Base-by-base conservation (phyloP, 345 rosid genomes). In the Jatropha curcas region DNA sequence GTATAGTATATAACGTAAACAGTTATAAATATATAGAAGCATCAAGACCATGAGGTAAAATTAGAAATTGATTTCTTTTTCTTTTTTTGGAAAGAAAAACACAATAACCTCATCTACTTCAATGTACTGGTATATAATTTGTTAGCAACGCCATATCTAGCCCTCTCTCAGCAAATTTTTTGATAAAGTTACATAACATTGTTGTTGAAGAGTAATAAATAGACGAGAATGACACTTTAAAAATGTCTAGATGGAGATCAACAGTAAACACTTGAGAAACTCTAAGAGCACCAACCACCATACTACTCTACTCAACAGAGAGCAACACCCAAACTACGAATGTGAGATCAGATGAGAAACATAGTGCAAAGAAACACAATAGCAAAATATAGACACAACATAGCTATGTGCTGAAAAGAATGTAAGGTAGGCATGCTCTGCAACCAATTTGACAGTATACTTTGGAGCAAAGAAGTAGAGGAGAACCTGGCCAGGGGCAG, bases 401-500 rank as follows among this genome's bases (percentile, higher is more conserved):
- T 16, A 45, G 19, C 19, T 46, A 46, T 7, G 20, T 16, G 51
- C 51, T 46, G 20, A 46, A 56, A 56, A 11, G 60, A 56, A 56
- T 11, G 30, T 56, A 4, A 24, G 8, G 6, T 24, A 52, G 57
- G 25, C 6, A 52, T 4, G 31, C 30, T 22, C 28, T 56, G 60
- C 12, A 28, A 41, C 22, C 11, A n/a, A 11, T 10, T 48, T 3
- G n/a, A 25, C 22, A 63, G 51, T 12, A 64, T 3, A 64, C 10
- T 39, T 62, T 22, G 53, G 9, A 37, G 28, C 3, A 4, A 56
- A 22, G 22, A 33, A 51, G 5, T 24, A 3, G 4, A 10, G 22
- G 13, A n/a, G 2, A 53, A 91, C 95, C 94, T 89, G 98, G 55
- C 97, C 94, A 45, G 94, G 94, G 45, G 81, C 89, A 43, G 92